Evolutionary conservation across 805 yeast species (phyloP).

Genomic region (Wickerhamiella domercqiae): DNA sequence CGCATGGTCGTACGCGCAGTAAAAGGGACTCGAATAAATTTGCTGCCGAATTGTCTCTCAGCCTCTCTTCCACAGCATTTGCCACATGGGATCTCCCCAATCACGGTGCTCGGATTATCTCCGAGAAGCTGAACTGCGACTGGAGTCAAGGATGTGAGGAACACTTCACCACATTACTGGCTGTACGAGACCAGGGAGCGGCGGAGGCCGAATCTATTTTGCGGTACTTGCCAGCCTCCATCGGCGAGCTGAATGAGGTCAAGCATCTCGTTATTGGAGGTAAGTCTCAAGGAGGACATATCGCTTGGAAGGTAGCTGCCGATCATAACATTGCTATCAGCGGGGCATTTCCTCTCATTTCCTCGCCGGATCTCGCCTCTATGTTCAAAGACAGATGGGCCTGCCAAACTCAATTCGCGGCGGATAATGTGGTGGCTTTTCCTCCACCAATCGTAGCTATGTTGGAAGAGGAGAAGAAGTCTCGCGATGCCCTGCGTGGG

Average conservation of each 20-base stretch:
- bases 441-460: conserved; percentile 4
- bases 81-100: conserved; percentile 40
- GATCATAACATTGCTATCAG: conserved; percentile 21
- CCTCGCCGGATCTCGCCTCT: conserved; percentile 32
- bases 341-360: conserved; percentile 35
- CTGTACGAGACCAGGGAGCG: conserved; percentile 34
- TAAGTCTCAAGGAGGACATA: conserved; percentile 43
- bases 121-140: conserved; percentile 24
- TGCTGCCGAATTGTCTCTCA: conserved; percentile 20
- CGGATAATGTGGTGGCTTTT: conserved; percentile 6
- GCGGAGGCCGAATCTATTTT: conserved; percentile 31
- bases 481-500: conserved; percentile 3
- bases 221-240: conserved; percentile 29
- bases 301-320: conserved; percentile 32
- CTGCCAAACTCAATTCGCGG: conserved; percentile 15
- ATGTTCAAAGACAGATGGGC: conserved; percentile 29
- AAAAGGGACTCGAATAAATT: conserved; percentile 28
- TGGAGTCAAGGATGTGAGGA: conserved; percentile 35
- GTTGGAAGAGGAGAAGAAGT: not conserved
- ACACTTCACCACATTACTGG: conserved; percentile 38
- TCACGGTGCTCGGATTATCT: conserved; percentile 36
- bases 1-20: conserved; percentile 33
- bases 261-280: conserved; percentile 29
- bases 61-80: conserved; percentile 23
- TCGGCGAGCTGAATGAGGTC: conserved; percentile 23